Conservation (phyloP, 1,139 yeast genomes). For the Nakaseomyces kungkrabaensis region DNA sequence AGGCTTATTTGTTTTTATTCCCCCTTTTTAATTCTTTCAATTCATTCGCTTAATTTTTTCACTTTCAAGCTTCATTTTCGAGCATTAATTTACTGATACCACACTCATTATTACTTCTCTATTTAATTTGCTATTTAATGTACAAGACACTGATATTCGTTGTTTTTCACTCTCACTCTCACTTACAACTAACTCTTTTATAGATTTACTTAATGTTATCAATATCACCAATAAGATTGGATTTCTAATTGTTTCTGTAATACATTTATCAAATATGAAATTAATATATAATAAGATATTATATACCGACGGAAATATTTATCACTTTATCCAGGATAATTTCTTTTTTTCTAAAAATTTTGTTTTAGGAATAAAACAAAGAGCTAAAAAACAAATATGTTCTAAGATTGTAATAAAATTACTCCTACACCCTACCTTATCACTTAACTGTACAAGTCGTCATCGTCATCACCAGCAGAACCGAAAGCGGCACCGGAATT, state of each 20-base stretch:
- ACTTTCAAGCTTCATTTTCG: background rate
- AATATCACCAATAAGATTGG: background rate
- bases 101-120: background rate
- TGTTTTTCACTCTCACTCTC: background rate
- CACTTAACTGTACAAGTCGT: constrained; percentile 74
- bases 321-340: background rate
- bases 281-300: background rate
- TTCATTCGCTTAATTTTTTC: background rate
- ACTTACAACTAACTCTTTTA: background rate
- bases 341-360: background rate
- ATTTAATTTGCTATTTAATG: background rate
- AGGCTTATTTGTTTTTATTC: background rate
- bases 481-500: constrained; percentile 38
- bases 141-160: background rate
- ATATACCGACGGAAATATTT: background rate
- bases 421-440: background rate
- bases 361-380: background rate
- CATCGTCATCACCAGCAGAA: constrained; percentile 75
- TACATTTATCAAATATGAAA: background rate
- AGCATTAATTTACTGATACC: background rate
- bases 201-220: background rate
- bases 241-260: background rate
- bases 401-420: background rate
- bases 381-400: background rate
- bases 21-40: background rate